phyloP scores from a whole-genome alignment of 495 filamentous ascomycete species.

The Astrothelium subdiscretum region DNA sequence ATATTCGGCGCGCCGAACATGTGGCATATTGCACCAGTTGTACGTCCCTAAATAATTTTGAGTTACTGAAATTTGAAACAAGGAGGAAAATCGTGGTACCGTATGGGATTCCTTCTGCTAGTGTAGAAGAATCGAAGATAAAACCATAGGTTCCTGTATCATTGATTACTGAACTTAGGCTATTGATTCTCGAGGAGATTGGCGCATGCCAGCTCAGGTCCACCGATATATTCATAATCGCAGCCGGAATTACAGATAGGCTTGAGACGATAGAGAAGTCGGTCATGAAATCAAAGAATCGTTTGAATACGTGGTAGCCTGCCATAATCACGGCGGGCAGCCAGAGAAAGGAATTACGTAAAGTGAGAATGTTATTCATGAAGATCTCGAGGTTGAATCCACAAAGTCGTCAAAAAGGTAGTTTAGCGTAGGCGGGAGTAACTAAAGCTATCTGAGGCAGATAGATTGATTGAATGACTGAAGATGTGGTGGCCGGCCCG shows the following conservation, averaged over 20 bases:
- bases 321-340: background rate
- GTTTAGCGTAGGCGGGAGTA: background rate
- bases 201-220: slow-evolving; percentile 48
- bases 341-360: background rate
- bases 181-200: slow-evolving; percentile 41
- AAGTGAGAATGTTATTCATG: background rate
- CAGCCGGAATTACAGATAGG: background rate
- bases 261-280: background rate
- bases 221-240: background rate
- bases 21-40: slow-evolving; percentile 67
- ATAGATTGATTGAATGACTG: background rate
- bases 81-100: slow-evolving; percentile 17
- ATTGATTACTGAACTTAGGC: slow-evolving; percentile 37
- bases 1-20: slow-evolving; percentile 47
- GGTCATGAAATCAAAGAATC: background rate
- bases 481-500: background rate
- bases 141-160: slow-evolving; percentile 45
- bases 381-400: background rate
- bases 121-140: slow-evolving; percentile 45
- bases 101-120: slow-evolving; percentile 33
- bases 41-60: slow-evolving; percentile 30
- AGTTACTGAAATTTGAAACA: slow-evolving; percentile 21
- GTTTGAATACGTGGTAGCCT: background rate
- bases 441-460: background rate
- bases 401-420: background rate